Percentiles rank a stretch among this genome's conserved stretches.
Evolutionary conservation across 148 eudicot genomes (phyloP).

Genomic region (Limonium bicolor): DNA sequence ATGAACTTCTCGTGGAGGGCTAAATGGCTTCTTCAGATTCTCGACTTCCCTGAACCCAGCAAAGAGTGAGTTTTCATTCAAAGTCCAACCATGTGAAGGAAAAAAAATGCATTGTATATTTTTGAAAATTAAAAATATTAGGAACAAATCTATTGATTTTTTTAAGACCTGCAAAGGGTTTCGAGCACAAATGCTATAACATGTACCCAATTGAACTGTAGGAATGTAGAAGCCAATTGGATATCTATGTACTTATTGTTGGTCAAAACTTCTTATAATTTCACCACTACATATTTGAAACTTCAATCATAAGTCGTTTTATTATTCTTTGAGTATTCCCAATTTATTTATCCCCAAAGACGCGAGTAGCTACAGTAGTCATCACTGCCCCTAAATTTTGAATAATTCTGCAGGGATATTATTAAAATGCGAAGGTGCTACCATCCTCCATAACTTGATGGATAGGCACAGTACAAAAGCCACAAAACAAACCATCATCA

Average conservation of each 20-base stretch:
- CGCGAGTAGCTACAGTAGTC: too few species aligned
- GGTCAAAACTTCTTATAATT: too few species aligned
- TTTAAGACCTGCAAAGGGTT: not conserved
- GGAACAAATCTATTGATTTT: not conserved
- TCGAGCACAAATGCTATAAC: not conserved
- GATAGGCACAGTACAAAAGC: too few species aligned
- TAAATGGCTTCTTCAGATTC: constrained; percentile 15
- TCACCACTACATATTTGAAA: too few species aligned
- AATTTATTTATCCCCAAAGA: too few species aligned
- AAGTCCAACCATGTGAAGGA: not conserved
- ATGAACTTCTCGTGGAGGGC: constrained; percentile 26
- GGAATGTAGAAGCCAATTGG: not conserved
- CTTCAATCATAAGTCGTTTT: too few species aligned
- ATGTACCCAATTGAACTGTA: not conserved
- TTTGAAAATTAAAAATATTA: not conserved
- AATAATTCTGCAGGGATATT: too few species aligned
- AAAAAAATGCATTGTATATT: not conserved
- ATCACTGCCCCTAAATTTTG: too few species aligned
- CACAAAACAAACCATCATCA: too few species aligned
- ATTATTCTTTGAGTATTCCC: too few species aligned
- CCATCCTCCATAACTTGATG: too few species aligned
- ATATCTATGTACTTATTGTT: not conserved
- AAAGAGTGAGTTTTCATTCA: not conserved
- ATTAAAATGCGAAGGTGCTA: too few species aligned
- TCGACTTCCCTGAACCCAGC: constrained; percentile 1